phyloP scores from a whole-genome alignment of 768 basidiomycete genomes.

The Dentipellis sp. region DNA sequence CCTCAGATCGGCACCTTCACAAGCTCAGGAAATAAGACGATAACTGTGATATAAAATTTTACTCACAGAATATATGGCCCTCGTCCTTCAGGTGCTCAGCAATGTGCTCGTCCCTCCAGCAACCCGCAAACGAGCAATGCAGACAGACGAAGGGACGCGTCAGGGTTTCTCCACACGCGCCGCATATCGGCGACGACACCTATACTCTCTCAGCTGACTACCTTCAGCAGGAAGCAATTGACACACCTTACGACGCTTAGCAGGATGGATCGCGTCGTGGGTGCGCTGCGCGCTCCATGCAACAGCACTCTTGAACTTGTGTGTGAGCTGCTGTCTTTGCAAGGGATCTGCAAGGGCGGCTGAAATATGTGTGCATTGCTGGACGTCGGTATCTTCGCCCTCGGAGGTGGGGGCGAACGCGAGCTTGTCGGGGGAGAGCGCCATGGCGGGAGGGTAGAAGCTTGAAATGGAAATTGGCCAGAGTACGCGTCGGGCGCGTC shows the following conservation, averaged over 20 bases:
- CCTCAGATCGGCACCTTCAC: slow-evolving; percentile 60
- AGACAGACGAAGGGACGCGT: slow-evolving; percentile 66
- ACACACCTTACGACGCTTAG: slow-evolving; percentile 60
- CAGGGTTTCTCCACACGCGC: slow-evolving; percentile 44
- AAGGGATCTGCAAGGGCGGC: too few species aligned
- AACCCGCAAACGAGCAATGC: slow-evolving; percentile 60
- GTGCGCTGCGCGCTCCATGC: slow-evolving; percentile 43
- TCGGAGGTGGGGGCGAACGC: neutral
- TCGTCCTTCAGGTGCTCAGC: slow-evolving; percentile 44
- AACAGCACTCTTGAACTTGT: slow-evolving; percentile 44
- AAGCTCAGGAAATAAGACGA: neutral
- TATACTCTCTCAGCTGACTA: slow-evolving; percentile 15
- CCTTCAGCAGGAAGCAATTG: neutral
- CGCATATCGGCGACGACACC: slow-evolving; percentile 56
- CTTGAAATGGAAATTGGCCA: too few species aligned
- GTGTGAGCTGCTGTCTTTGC: too few species aligned
- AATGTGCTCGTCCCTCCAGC: slow-evolving; percentile 57
- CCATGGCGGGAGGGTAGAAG: neutral
- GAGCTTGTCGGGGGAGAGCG: neutral
- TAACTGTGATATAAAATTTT: neutral
- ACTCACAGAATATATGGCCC: slow-evolving; percentile 59
- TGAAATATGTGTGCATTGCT: too few species aligned
- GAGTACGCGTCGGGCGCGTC: too few species aligned
- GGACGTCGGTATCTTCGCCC: too few species aligned
- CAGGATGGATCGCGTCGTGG: slow-evolving; percentile 36